Conservation (phyloP, 495 filamentous ascomycete genomes). For the Penicillium lividum region DNA sequence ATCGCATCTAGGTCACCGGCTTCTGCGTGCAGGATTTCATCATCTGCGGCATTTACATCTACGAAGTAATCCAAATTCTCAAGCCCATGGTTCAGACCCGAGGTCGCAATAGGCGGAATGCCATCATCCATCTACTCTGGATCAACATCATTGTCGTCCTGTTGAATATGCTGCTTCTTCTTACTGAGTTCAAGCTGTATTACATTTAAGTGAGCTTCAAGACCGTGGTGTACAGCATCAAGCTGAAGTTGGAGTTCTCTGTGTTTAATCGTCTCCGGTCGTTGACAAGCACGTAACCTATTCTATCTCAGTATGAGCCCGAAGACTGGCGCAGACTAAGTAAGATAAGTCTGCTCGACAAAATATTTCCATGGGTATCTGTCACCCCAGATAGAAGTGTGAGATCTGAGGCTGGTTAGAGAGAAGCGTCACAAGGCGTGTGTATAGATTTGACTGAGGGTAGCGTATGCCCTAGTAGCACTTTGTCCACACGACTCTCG, state of each 20-base stretch:
- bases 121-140: conserved; percentile 2
- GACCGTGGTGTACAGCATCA: conserved; percentile 3
- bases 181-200: conserved; percentile 1
- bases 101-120: not conserved
- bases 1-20: conserved; percentile 1
- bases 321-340: not conserved
- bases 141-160: not conserved
- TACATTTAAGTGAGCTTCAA: conserved; percentile 2
- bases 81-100: not conserved
- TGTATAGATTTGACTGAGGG: not conserved
- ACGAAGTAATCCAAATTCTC: not conserved
- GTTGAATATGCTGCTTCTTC: conserved; percentile 3
- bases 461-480: not conserved
- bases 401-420: not conserved
- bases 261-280: not conserved
- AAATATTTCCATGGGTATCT: not conserved
- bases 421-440: not conserved
- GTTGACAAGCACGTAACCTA: not conserved
- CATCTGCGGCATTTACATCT: conserved; percentile 9
- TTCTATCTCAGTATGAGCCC: not conserved
- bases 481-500: not conserved
- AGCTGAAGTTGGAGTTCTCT: conserved; percentile 1
- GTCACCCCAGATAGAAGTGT: not conserved
- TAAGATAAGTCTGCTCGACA: not conserved
- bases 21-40: conserved; percentile 8